Percentiles rank a stretch among this genome's conserved stretches.
These are phyloP conservation scores for Hamamelis virginiana DNA, from an alignment of 164 flowering plant genomes.

Conservation along the genomic window DNA sequence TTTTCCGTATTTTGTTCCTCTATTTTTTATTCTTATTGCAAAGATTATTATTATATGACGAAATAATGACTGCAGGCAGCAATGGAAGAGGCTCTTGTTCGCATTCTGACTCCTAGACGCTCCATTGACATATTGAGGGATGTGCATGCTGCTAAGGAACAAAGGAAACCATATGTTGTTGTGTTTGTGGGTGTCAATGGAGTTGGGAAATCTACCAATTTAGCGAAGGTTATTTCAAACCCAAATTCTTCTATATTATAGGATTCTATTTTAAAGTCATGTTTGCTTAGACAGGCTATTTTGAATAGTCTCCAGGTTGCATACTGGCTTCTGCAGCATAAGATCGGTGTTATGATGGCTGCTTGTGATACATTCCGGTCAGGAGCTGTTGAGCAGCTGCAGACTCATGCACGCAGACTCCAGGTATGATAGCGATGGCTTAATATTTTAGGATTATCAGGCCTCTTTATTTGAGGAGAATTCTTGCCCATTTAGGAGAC, in stretches of 20 bases:
- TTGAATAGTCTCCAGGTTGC: constrained; percentile 64
- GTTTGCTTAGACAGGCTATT: constrained; percentile 2
- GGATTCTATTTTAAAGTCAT: background rate
- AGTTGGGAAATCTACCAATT: constrained; percentile 97
- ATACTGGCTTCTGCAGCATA: constrained; percentile 95
- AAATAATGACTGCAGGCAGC: constrained; percentile 59
- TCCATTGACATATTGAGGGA: constrained; percentile 95
- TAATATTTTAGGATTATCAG: background rate
- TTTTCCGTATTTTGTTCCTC: background rate
- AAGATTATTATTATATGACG: background rate
- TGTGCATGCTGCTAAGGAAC: constrained; percentile 94
- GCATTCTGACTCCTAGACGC: constrained; percentile 90
- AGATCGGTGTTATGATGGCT: constrained; percentile 97
- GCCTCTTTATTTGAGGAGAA: background rate
- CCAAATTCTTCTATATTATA: background rate
- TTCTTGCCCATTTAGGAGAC: background rate
- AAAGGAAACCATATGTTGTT: constrained; percentile 86
- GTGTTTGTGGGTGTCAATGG: constrained; percentile 99
- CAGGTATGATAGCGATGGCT: constrained; percentile 47
- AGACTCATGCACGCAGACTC: constrained; percentile 95
- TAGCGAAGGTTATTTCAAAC: constrained; percentile 67
- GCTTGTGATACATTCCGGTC: constrained; percentile 98
- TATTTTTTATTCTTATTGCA: background rate
- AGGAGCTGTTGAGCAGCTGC: constrained; percentile 97
- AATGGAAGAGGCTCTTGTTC: constrained; percentile 97